Evolutionary conservation across 2,329 filamentous ascomycete genomes (phyloP).

Genomic region (Aspergillus versicolor): DNA sequence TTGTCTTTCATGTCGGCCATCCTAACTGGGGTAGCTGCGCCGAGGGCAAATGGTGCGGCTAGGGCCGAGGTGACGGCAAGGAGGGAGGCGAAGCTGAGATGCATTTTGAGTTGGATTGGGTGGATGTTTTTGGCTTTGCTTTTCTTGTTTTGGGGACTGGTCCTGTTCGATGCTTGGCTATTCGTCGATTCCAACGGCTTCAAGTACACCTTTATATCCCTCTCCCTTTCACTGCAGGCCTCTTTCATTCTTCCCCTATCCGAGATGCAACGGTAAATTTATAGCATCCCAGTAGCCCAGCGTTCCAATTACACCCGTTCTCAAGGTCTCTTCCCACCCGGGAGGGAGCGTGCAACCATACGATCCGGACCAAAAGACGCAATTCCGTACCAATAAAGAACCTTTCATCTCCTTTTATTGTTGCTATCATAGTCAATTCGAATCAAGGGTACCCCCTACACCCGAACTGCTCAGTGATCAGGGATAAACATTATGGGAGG

Average conservation of each 20-base stretch:
- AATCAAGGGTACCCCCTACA: neutral
- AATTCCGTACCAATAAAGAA: neutral
- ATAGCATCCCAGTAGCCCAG: neutral
- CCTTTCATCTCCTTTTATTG: neutral
- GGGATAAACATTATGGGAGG: neutral
- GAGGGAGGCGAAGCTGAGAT: slow-evolving; percentile 5
- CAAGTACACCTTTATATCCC: neutral
- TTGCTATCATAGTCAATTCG: neutral
- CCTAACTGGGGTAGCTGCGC: neutral
- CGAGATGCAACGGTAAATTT: neutral
- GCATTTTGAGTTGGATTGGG: neutral
- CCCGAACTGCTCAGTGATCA: neutral
- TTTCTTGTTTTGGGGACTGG: neutral
- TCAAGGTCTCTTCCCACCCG: neutral
- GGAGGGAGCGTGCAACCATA: neutral
- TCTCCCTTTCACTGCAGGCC: neutral
- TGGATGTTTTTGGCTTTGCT: neutral
- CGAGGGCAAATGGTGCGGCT: neutral
- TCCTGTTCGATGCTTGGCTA: neutral
- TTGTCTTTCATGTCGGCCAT: neutral
- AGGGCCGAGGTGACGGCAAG: slow-evolving; percentile 7
- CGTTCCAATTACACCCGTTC: slow-evolving; percentile 2
- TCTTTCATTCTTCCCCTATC: neutral
- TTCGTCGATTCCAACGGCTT: neutral
- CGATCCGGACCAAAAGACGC: too few species aligned